Conservation (phyloP, 441 rosid species). For the Gossypium davidsonii region DNA sequence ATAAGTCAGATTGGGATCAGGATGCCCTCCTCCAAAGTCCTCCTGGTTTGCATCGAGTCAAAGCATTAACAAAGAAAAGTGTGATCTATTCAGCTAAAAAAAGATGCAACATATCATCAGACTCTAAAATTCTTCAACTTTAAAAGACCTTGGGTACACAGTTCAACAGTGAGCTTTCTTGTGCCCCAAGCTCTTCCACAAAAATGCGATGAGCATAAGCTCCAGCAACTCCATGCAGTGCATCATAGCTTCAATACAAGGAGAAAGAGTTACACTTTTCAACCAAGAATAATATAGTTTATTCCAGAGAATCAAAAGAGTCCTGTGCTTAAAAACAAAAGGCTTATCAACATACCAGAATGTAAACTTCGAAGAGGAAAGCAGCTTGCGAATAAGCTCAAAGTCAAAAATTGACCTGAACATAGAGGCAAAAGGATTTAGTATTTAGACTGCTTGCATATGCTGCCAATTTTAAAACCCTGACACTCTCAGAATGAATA, state of each 20-base stretch:
- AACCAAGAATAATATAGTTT: background rate
- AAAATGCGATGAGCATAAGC: conserved; percentile 84
- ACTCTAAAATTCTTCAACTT: conserved; percentile 5
- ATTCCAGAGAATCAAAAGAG: background rate
- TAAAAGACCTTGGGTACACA: conserved; percentile 75
- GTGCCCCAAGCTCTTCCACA: conserved; percentile 92
- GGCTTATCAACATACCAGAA: conserved; percentile 61
- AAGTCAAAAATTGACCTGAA: conserved; percentile 88
- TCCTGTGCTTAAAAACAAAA: background rate
- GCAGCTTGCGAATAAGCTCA: conserved; percentile 62
- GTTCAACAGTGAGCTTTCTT: conserved; percentile 76
- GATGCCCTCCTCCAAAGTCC: conserved; percentile 99
- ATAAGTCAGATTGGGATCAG: conserved; percentile 96
- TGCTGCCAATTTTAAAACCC: background rate
- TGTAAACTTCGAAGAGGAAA: conserved; percentile 75
- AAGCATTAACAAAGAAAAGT: background rate
- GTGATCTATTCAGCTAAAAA: background rate
- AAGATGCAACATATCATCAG: background rate
- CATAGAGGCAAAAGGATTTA: conserved; percentile 11
- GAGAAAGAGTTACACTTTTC: background rate
- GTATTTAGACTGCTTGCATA: background rate
- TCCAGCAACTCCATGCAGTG: conserved; percentile 95
- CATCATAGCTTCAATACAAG: conserved; percentile 65
- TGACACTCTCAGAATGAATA: background rate
- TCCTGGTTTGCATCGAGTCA: conserved; percentile 44